phyloP scores from a whole-genome alignment of 1,284 basidiomycete species.

The Coriolopsis trogii region DNA sequence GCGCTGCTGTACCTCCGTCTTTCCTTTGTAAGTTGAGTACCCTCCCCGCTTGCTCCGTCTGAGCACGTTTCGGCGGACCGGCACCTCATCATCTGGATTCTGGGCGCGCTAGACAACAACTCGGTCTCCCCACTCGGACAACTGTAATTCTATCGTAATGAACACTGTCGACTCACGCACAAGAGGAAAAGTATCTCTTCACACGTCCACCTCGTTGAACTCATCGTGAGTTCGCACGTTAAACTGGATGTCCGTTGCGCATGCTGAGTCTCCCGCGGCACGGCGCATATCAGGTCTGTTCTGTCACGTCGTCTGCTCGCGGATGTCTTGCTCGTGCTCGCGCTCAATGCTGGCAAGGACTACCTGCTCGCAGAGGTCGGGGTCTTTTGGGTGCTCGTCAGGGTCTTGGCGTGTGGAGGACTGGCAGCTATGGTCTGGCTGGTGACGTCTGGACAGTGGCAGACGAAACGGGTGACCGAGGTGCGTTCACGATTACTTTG shows the following conservation, averaged over 20 bases:
- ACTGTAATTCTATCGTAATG: slow-evolving; percentile 1
- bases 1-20: too few species aligned
- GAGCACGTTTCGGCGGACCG: too few species aligned
- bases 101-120: too few species aligned
- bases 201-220: slow-evolving; percentile 11
- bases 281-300: slow-evolving; percentile 39
- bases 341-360: slow-evolving; percentile 64
- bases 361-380: slow-evolving; percentile 67
- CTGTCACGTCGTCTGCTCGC: slow-evolving; percentile 59
- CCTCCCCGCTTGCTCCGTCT: too few species aligned
- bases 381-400: slow-evolving; percentile 73
- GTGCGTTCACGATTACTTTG: slow-evolving; percentile 38
- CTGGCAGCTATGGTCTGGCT: slow-evolving; percentile 64
- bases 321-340: slow-evolving; percentile 63
- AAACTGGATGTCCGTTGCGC: too few species aligned
- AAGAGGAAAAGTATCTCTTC: slow-evolving; percentile 20
- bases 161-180: slow-evolving; percentile 21
- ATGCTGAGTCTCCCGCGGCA: too few species aligned
- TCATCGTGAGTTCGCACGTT: slow-evolving; percentile 11
- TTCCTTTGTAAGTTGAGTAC: too few species aligned
- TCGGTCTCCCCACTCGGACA: not conserved
- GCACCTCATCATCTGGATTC: too few species aligned
- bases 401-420: slow-evolving; percentile 67
- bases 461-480: slow-evolving; percentile 58
- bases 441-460: slow-evolving; percentile 50